Evolutionary conservation across 306 rosid species (phyloP), one percentile per base, ranked within the genome.

Genomic region (Pterocarpus macrocarpus): DNA sequence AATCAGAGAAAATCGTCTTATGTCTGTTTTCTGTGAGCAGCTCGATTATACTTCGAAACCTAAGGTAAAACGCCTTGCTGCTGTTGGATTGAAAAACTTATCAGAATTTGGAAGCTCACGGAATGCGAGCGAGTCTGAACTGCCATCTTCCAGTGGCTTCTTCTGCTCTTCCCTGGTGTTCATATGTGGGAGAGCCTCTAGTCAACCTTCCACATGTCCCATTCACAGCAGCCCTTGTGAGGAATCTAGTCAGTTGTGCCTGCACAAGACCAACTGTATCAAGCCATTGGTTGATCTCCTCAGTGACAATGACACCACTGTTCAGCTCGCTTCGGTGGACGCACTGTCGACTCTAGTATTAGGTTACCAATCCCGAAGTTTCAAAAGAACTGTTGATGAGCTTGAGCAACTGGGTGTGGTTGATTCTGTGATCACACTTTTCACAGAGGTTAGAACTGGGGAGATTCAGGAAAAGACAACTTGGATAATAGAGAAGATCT

Each of bases 391-490:
- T 14, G 87, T 76, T 3, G 85, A 85, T n/a, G 88, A 85, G 75
- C 89, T 88, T 12, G 88, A 83, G 62, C 62, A 65, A 9, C 77
- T 73, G 30, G 91, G 89, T 17, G 85, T 80, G 57, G 64, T 86
- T 16, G 79, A 81, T 8, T 78, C 85, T 34, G 89, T 88, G 81
- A 71, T 88, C 36, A 36, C 45, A 64, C 88, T 88, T 44, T 88
- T 88, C 86, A 70, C 36, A 12, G 76, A 81, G 83, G 85, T 35
- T 36, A 75, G 86, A 11, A 70, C 88, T 0, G 86, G 81, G 14
- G 91, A 85, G 69, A 88, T 88, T 79, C 91, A 88, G 45, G 91
- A 88, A 86, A 86, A 78, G 85, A 69, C 87, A 13, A 28, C 79
- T 70, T 82, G 92, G 92, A 86, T 89, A 59, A 73, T 86, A 66